A percentile compares a stretch with the other conserved stretches of the same genome.
Conservation (phyloP, 169 alveolate species). For the Plasmodium malariae region DNA sequence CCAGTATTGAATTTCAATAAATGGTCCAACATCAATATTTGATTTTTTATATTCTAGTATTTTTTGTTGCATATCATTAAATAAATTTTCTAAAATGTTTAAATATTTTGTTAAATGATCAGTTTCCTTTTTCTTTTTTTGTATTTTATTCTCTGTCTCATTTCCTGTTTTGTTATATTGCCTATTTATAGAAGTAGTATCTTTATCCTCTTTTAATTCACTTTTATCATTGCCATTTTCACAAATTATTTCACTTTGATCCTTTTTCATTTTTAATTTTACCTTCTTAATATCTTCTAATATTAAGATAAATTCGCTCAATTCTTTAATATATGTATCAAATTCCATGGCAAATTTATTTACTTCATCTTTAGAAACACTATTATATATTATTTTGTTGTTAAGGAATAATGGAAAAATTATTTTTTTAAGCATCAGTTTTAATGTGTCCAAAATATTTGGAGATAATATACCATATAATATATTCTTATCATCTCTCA, state of each 20-base stretch:
- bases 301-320: constrained; percentile 72
- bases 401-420: constrained; percentile 63
- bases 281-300: constrained; percentile 70
- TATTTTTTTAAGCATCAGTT: constrained; percentile 53
- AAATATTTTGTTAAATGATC: constrained; percentile 69
- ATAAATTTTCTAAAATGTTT: constrained; percentile 68
- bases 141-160: constrained; percentile 47
- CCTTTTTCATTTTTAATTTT: constrained; percentile 40
- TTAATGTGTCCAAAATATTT: constrained; percentile 73
- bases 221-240: constrained; percentile 4
- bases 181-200: neutral
- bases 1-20: constrained; percentile 75
- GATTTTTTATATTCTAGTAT: constrained; percentile 65
- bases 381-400: constrained; percentile 45
- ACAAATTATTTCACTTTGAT: constrained; percentile 29
- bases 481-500: constrained; percentile 43
- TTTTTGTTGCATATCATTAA: constrained; percentile 69
- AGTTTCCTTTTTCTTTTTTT: constrained; percentile 62
- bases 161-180: constrained; percentile 4
- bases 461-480: constrained; percentile 72
- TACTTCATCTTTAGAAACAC: constrained; percentile 43
- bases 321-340: constrained; percentile 71
- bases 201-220: constrained; percentile 6
- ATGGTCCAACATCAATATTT: constrained; percentile 74
- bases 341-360: constrained; percentile 72